A percentile compares a stretch with the other conserved stretches of the same genome.
These are phyloP conservation scores for Irpex sp. DNA, from an alignment of 1,284 basidiomycete species.

Conservation along the genomic window DNA sequence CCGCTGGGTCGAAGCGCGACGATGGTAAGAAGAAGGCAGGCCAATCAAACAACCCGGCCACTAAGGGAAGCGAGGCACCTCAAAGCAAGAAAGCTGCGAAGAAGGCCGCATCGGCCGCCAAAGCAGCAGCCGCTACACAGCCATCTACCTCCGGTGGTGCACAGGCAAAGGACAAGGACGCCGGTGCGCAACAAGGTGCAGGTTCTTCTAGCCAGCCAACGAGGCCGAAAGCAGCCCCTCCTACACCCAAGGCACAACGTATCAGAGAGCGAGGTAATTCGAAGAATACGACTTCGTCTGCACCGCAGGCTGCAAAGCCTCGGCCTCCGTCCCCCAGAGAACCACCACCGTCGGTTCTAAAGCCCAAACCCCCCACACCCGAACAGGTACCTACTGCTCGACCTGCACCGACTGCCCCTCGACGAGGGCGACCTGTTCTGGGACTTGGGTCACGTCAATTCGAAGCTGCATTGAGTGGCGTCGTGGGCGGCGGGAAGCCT, in stretches of 20 bases:
- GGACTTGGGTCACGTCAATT: slow-evolving; percentile 61
- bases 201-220: slow-evolving; percentile 3
- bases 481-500: slow-evolving; percentile 27
- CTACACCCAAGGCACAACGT: slow-evolving; percentile 9
- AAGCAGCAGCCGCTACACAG: slow-evolving; percentile 14
- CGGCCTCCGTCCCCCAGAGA: slow-evolving; percentile 7
- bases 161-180: slow-evolving; percentile 4
- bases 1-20: slow-evolving; percentile 39
- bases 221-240: slow-evolving; percentile 5
- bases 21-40: slow-evolving; percentile 47
- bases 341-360: slow-evolving; percentile 7
- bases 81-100: slow-evolving; percentile 39
- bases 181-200: background rate
- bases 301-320: slow-evolving; percentile 13
- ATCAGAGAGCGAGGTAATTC: slow-evolving; percentile 3
- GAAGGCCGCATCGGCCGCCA: slow-evolving; percentile 33
- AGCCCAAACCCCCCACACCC: slow-evolving; percentile 15
- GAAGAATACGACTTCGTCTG: slow-evolving; percentile 2
- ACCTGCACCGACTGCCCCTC: slow-evolving; percentile 12
- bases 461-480: slow-evolving; percentile 59
- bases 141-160: slow-evolving; percentile 9
- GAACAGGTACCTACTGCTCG: slow-evolving; percentile 4
- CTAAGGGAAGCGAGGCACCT: slow-evolving; percentile 18
- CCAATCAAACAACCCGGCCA: slow-evolving; percentile 1
- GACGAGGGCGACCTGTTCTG: slow-evolving; percentile 51